These are phyloP conservation scores for Aspergillus hiratsukae DNA, from an alignment of 2,329 filamentous ascomycete genomes.

Conservation along the genomic window DNA sequence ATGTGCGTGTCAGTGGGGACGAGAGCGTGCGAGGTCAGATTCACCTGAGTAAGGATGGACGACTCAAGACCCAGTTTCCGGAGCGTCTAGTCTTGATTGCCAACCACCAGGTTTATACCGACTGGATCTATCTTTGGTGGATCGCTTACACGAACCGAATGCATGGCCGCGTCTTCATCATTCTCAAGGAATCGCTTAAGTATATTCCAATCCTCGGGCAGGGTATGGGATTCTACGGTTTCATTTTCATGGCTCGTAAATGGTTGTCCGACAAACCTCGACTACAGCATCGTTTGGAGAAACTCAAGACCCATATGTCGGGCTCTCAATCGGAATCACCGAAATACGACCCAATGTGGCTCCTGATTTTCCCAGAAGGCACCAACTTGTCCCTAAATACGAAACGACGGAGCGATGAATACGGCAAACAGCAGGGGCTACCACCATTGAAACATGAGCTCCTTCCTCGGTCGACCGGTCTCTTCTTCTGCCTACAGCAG, in stretches of 20 bases:
- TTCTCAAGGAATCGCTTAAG: constrained; percentile 62
- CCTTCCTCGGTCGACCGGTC: constrained; percentile 57
- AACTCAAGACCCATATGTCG: constrained; percentile 48
- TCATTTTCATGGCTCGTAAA: constrained; percentile 61
- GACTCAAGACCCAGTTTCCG: constrained; percentile 55
- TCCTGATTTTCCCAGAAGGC: constrained; percentile 62
- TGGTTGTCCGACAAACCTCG: constrained; percentile 59
- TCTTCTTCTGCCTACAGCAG: constrained; percentile 59
- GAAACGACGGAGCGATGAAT: constrained; percentile 52
- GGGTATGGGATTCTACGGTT: constrained; percentile 62
- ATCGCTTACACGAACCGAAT: constrained; percentile 60
- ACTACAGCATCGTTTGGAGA: constrained; percentile 53
- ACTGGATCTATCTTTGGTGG: constrained; percentile 68
- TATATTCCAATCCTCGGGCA: constrained; percentile 59
- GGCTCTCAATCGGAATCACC: constrained; percentile 46
- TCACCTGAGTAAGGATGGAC: constrained; percentile 52
- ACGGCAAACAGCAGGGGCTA: constrained; percentile 55
- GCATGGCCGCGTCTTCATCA: constrained; percentile 64
- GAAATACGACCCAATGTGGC: constrained; percentile 60
- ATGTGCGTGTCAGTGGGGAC: constrained; percentile 60
- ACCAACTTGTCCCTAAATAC: constrained; percentile 58
- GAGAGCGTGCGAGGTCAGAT: constrained; percentile 57
- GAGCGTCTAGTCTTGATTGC: constrained; percentile 59
- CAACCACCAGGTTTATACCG: constrained; percentile 66
- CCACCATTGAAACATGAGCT: constrained; percentile 56